phyloP scores from a whole-genome alignment of 768 basidiomycete species.

The Rhodotorula paludigena region DNA sequence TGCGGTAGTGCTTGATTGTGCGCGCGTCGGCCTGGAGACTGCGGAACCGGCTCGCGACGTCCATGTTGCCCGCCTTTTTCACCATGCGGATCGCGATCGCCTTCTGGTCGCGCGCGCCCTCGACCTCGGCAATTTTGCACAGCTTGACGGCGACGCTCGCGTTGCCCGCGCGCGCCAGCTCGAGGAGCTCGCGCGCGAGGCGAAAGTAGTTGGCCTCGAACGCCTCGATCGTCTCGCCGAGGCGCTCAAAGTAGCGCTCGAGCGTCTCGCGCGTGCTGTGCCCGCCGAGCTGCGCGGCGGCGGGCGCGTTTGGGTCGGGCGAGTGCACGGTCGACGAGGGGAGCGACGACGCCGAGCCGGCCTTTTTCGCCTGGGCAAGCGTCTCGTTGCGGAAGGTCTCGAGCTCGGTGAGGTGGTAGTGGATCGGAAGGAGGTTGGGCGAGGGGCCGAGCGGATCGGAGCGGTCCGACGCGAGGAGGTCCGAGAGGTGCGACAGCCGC shows the following conservation, averaged over 20 bases:
- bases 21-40: conserved; percentile 55
- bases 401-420: conserved; percentile 84
- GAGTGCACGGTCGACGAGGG: neutral
- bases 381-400: conserved; percentile 92
- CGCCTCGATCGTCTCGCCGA: conserved; percentile 69
- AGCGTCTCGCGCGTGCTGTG: conserved; percentile 54
- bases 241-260: conserved; percentile 67
- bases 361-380: conserved; percentile 78
- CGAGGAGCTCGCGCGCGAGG: conserved; percentile 69
- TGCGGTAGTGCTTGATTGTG: conserved; percentile 88
- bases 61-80: conserved; percentile 78
- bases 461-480: conserved; percentile 69
- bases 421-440: conserved; percentile 79
- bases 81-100: conserved; percentile 89
- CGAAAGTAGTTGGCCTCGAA: conserved; percentile 82
- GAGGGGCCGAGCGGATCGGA: conserved; percentile 77
- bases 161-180: conserved; percentile 71
- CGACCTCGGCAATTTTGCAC: conserved; percentile 87
- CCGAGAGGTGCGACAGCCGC: conserved; percentile 70
- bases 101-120: conserved; percentile 91
- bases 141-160: conserved; percentile 83
- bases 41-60: conserved; percentile 60
- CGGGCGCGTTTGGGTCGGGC: conserved; percentile 48
- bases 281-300: conserved; percentile 56
- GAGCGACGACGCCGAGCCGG: conserved; percentile 44